Percentiles rank a stretch among this genome's conserved stretches.
These are phyloP conservation scores for Pleoardoris graminearum DNA, from an alignment of 2,329 filamentous ascomycete genomes.

Conservation along the genomic window DNA sequence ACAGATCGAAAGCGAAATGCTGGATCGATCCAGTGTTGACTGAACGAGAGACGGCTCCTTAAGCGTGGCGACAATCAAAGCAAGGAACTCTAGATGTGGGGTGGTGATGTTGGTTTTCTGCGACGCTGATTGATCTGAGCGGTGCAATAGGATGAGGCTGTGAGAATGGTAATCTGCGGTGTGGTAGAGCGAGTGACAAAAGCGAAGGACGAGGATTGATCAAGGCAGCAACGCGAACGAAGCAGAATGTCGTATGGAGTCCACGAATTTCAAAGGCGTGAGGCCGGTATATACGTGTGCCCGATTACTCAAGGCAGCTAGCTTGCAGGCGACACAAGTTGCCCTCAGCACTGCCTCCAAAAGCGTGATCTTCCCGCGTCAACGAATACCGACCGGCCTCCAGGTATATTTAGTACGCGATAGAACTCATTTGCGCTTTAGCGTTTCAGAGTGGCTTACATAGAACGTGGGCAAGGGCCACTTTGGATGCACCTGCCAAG, in stretches of 20 bases:
- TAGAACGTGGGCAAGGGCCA: not conserved
- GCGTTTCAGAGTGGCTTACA: slow-evolving; percentile 1
- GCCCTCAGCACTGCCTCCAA: not conserved
- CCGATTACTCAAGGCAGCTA: not conserved
- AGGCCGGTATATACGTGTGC: slow-evolving; percentile 1
- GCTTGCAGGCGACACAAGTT: not conserved
- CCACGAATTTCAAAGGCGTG: not conserved
- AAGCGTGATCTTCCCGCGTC: not conserved
- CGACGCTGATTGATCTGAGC: slow-evolving; percentile 5
- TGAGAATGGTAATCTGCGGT: slow-evolving; percentile 13
- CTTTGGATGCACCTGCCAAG: not conserved
- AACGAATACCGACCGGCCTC: not conserved
- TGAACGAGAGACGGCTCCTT: too few species aligned
- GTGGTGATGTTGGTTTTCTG: too few species aligned
- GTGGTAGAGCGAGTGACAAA: slow-evolving; percentile 4
- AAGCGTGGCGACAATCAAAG: too few species aligned
- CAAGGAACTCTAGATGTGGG: too few species aligned
- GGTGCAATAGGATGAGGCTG: slow-evolving; percentile 10
- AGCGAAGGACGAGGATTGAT: not conserved
- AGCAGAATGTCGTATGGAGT: not conserved
- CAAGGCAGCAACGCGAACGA: not conserved
- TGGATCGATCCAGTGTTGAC: too few species aligned
- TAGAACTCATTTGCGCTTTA: slow-evolving; percentile 2
- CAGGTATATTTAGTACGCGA: slow-evolving; percentile 8
- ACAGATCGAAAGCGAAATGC: too few species aligned